phyloP scores from a whole-genome alignment of 176 grass and related monocot species.

The sorghum (Sorghum bicolor) region DNA sequence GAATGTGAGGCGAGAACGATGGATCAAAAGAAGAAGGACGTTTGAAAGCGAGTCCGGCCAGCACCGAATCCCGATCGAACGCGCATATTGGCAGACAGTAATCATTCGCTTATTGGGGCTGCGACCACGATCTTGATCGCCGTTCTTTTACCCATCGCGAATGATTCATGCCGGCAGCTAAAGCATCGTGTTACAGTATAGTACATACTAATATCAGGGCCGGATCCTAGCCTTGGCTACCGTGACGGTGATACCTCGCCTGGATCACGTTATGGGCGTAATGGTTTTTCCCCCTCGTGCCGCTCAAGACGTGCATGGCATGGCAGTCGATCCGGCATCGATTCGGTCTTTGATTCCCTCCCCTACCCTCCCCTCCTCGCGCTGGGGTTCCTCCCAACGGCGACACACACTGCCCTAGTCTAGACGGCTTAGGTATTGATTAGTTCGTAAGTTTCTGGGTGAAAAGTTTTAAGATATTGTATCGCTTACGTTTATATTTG shows the following conservation, averaged over 20 bases:
- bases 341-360: slow-evolving; percentile 48
- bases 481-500: no score
- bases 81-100: slow-evolving; percentile 22
- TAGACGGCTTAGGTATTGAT: no score
- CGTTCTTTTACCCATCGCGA: slow-evolving; percentile 22
- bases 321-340: slow-evolving; percentile 6
- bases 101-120: slow-evolving; percentile 20
- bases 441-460: no score
- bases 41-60: neutral
- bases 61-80: slow-evolving; percentile 35
- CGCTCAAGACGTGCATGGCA: slow-evolving; percentile 23
- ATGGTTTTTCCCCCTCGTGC: slow-evolving; percentile 27
- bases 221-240: slow-evolving; percentile 33
- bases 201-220: neutral
- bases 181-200: neutral
- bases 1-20: neutral
- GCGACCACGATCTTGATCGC: slow-evolving; percentile 36
- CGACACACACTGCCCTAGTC: slow-evolving; percentile 10
- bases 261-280: slow-evolving; percentile 38
- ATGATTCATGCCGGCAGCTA: slow-evolving; percentile 12
- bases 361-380: neutral
- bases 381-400: neutral
- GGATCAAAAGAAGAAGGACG: neutral
- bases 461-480: no score
- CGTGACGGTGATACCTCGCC: neutral